phyloP scores from a whole-genome alignment of 176 grass and related monocot genomes.

The Carex littledalei region DNA sequence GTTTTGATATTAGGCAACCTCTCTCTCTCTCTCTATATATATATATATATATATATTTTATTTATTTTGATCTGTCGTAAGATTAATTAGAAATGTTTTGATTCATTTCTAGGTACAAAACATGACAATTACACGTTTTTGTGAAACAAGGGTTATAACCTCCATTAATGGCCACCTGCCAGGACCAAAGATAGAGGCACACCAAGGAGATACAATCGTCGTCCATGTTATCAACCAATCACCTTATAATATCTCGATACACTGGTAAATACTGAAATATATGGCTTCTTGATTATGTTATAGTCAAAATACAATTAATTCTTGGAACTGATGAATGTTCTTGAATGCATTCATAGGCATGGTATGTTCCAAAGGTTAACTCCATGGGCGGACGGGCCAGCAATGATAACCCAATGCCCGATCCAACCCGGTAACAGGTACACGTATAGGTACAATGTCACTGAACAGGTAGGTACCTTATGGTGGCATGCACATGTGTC shows the following conservation, averaged over 20 bases:
- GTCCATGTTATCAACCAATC: conserved; percentile 53
- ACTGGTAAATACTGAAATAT: conserved; percentile 38
- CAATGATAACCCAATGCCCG: conserved; percentile 74
- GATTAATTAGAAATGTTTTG: neutral
- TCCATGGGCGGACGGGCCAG: conserved; percentile 64
- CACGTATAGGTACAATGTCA: conserved; percentile 50
- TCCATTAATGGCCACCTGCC: conserved; percentile 39
- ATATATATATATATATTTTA: neutral
- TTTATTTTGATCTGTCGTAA: neutral
- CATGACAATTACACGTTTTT: conserved; percentile 33
- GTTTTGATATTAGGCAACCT: no score
- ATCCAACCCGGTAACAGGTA: conserved; percentile 41
- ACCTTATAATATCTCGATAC: conserved; percentile 47
- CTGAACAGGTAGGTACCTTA: conserved; percentile 69
- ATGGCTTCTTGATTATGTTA: neutral
- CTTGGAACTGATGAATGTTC: conserved; percentile 5
- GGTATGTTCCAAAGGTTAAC: conserved; percentile 55
- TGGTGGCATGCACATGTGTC: conserved; percentile 82
- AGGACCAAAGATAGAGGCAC: conserved; percentile 39
- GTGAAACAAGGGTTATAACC: conserved; percentile 37
- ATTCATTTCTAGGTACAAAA: conserved; percentile 34
- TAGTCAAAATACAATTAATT: neutral
- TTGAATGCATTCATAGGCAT: conserved; percentile 35
- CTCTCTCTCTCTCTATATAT: no score
- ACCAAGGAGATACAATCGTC: conserved; percentile 44